phyloP scores from a whole-genome alignment of 208 protist species.

The Angomonas deanei region DNA sequence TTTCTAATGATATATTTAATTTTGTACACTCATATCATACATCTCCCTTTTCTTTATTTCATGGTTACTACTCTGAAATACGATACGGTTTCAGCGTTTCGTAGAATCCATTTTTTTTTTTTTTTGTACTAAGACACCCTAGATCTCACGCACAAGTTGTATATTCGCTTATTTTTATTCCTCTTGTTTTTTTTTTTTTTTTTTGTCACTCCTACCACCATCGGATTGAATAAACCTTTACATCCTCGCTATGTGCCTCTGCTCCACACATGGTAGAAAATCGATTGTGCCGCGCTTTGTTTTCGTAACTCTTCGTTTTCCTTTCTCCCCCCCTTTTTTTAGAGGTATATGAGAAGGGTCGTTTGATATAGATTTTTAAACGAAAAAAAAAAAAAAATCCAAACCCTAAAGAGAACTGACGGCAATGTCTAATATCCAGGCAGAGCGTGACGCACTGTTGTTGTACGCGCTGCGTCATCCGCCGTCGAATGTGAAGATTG shows the following conservation, averaged over 20 bases:
- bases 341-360: neutral
- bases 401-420: too few species aligned
- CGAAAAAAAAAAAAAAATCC: too few species aligned
- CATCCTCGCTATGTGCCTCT: too few species aligned
- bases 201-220: conserved; percentile 10
- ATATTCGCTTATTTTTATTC: neutral
- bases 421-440: too few species aligned
- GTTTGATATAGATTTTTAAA: conserved; percentile 10
- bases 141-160: too few species aligned
- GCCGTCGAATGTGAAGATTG: conserved; percentile 36
- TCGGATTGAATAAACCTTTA: too few species aligned
- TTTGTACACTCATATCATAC: neutral
- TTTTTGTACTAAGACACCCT: too few species aligned
- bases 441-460: conserved; percentile 47
- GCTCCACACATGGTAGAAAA: too few species aligned
- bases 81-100: too few species aligned
- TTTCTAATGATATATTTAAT: neutral
- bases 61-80: neutral
- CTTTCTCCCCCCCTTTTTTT: neutral
- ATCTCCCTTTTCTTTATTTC: neutral
- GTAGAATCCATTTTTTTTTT: neutral
- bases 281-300: too few species aligned
- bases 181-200: conserved; percentile 14
- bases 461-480: conserved; percentile 47
- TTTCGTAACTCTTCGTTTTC: neutral